A percentile compares a stretch with the other conserved stretches of the same genome.
These are phyloP conservation scores for Phytophthora pistaciae DNA, from an alignment of 352 stramenopile genomes.

Conservation along the genomic window DNA sequence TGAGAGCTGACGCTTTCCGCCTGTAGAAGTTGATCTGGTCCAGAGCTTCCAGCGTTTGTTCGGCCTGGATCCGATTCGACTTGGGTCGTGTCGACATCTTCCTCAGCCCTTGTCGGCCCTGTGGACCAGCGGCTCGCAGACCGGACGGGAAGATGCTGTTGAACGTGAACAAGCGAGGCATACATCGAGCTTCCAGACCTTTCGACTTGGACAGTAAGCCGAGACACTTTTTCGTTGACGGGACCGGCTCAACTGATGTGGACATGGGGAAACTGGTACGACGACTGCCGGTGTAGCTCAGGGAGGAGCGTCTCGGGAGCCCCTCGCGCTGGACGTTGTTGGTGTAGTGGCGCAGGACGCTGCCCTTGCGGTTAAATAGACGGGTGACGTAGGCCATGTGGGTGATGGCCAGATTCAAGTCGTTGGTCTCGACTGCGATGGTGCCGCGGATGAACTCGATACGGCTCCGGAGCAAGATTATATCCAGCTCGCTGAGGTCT, in stretches of 20 bases:
- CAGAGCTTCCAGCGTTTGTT: conserved; percentile 60
- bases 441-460: conserved; percentile 81
- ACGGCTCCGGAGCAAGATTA: conserved; percentile 66
- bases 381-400: conserved; percentile 75
- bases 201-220: conserved; percentile 6
- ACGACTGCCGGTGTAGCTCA: conserved; percentile 28
- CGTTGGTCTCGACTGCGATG: conserved; percentile 77
- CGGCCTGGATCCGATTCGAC: conserved; percentile 51
- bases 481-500: conserved; percentile 67
- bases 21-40: conserved; percentile 76
- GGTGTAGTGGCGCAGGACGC: conserved; percentile 60
- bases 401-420: conserved; percentile 67
- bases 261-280: conserved; percentile 39
- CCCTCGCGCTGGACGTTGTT: conserved; percentile 48
- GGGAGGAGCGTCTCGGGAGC: conserved; percentile 29
- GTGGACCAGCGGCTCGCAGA: background rate
- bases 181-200: conserved; percentile 32
- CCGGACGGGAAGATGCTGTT: conserved; percentile 45
- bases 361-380: conserved; percentile 72
- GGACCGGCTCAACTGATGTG: conserved; percentile 8
- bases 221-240: conserved; percentile 20
- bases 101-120: conserved; percentile 1
- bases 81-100: conserved; percentile 12
- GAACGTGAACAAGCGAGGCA: conserved; percentile 56
- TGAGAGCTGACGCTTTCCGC: conserved; percentile 64